These are phyloP conservation scores for Teratosphaeria viscida DNA, from an alignment of 2,329 filamentous ascomycete genomes.

Conservation along the genomic window DNA sequence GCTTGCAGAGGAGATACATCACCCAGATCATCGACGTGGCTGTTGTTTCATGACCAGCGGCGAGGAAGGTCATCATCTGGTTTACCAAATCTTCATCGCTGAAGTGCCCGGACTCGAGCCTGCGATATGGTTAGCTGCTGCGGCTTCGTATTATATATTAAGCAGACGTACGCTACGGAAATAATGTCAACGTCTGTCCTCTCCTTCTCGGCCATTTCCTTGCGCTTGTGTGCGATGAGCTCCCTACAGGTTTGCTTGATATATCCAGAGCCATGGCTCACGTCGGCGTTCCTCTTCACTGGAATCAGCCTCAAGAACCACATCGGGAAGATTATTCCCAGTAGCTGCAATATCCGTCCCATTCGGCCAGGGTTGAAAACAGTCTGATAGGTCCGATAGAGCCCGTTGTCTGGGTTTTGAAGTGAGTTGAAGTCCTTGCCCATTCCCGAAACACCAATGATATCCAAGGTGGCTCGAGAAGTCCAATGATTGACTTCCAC, in stretches of 20 bases:
- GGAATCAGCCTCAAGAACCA: constrained; percentile 56
- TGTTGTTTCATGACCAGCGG: constrained; percentile 54
- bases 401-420: constrained; percentile 39
- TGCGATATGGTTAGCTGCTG: neutral
- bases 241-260: constrained; percentile 58
- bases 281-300: constrained; percentile 56
- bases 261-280: constrained; percentile 44
- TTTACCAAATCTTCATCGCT: constrained; percentile 71
- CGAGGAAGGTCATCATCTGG: constrained; percentile 84
- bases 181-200: constrained; percentile 61
- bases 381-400: constrained; percentile 42
- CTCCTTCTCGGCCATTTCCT: constrained; percentile 32
- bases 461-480: constrained; percentile 45
- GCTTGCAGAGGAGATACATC: constrained; percentile 40
- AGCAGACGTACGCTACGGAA: constrained; percentile 48
- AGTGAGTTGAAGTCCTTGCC: constrained; percentile 47
- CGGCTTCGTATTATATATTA: neutral
- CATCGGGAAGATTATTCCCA: constrained; percentile 48
- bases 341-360: constrained; percentile 42
- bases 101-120: constrained; percentile 62
- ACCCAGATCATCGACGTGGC: constrained; percentile 44
- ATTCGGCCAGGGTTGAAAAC: constrained; percentile 41
- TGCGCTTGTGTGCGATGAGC: constrained; percentile 62
- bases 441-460: constrained; percentile 48
- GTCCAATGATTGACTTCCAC: constrained; percentile 38